Evolutionary conservation across 768 basidiomycete genomes (phyloP).

Genomic region (Mycena epipterygia): DNA sequence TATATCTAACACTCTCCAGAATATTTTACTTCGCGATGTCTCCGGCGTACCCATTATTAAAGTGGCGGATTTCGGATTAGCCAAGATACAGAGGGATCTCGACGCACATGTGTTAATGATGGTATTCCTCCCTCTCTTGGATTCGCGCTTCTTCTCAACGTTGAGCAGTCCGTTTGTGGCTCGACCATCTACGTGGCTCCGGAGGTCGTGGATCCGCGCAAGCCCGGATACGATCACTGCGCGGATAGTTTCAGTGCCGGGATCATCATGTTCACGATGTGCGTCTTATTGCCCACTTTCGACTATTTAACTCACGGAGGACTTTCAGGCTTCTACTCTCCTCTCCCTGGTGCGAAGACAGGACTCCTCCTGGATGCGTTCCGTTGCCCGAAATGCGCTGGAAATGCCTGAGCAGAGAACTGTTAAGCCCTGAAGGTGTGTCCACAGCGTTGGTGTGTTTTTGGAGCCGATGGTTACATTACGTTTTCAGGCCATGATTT

Average conservation of each 20-base stretch:
- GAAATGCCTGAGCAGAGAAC: not conserved
- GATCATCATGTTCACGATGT: constrained; percentile 32
- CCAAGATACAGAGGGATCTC: constrained; percentile 3
- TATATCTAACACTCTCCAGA: constrained; percentile 3
- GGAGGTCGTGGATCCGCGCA: not conserved
- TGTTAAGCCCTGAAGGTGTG: constrained; percentile 20
- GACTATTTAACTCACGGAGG: not conserved
- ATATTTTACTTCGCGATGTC: constrained; percentile 22
- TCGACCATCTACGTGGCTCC: constrained; percentile 23
- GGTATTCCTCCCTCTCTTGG: not conserved
- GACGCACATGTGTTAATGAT: constrained; percentile 1
- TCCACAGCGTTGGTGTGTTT: not conserved
- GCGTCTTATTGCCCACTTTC: not conserved
- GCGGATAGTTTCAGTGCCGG: constrained; percentile 30
- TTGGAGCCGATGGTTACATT: not conserved
- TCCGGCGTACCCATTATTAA: constrained; percentile 23
- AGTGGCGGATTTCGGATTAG: constrained; percentile 35
- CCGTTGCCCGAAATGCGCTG: constrained; percentile 14
- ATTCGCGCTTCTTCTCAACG: not conserved
- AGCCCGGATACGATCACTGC: constrained; percentile 19
- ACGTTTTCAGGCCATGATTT: constrained; percentile 6
- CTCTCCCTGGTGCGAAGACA: not conserved
- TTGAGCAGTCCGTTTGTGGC: constrained; percentile 1
- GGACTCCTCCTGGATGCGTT: not conserved
- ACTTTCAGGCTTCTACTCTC: constrained; percentile 16